Conservation (phyloP, 768 basidiomycete genomes). For the Boletus rubroflammeus region DNA sequence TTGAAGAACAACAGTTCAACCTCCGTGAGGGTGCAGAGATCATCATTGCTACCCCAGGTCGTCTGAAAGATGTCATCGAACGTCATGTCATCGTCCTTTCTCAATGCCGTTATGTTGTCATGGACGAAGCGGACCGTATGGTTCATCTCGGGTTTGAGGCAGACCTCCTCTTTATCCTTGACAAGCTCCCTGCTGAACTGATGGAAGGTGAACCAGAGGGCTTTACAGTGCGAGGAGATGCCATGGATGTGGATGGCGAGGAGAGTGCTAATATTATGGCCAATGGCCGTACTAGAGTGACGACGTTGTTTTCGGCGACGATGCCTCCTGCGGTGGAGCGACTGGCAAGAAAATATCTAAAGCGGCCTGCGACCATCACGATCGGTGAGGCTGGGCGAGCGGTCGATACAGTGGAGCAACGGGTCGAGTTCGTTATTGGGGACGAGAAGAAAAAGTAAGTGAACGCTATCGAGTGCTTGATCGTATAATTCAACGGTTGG, state of each 20-base stretch:
- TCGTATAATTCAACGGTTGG: conserved; percentile 3
- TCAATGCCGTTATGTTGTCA: conserved; percentile 97
- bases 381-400: conserved; percentile 98
- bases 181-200: conserved; percentile 82
- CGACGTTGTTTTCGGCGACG: conserved; percentile 95
- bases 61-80: conserved; percentile 96
- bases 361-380: conserved; percentile 90
- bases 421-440: conserved; percentile 86
- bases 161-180: conserved; percentile 91
- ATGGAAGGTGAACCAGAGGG: conserved; percentile 70
- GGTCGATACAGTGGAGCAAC: conserved; percentile 96
- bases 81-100: conserved; percentile 92
- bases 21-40: conserved; percentile 98
- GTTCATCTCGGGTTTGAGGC: conserved; percentile 96
- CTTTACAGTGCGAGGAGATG: conserved; percentile 34
- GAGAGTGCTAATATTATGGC: conserved; percentile 42
- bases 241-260: conserved; percentile 75
- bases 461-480: neutral
- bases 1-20: conserved; percentile 98
- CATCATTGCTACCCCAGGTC: conserved; percentile 97
- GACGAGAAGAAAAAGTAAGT: conserved; percentile 97
- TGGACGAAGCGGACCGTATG: conserved; percentile 99
- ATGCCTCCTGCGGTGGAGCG: conserved; percentile 98
- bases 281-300: conserved; percentile 84
- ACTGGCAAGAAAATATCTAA: conserved; percentile 89